Evolutionary conservation across 2,329 filamentous ascomycete species (phyloP).

Genomic region (Penicillium sp.): DNA sequence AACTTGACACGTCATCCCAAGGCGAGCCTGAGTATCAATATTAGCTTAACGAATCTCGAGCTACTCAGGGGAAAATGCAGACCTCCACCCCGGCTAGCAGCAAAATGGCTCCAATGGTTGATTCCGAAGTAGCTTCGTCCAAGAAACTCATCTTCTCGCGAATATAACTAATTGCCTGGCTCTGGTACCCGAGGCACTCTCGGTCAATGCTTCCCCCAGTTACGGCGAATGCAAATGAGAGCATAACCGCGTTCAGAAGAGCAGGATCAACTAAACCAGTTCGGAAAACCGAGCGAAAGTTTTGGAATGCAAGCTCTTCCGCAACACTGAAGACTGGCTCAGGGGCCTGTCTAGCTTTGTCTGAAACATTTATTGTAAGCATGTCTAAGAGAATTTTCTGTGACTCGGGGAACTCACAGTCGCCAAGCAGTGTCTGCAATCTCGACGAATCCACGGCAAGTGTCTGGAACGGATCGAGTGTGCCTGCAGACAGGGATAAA

Average conservation of each 20-base stretch:
- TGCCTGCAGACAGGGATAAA: not conserved
- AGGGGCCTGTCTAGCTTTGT: constrained; percentile 21
- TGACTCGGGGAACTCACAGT: constrained; percentile 1
- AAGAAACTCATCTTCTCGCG: constrained; percentile 30
- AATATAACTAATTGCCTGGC: constrained; percentile 29
- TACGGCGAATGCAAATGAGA: constrained; percentile 34
- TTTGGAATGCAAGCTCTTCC: constrained; percentile 37
- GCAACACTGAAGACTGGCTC: constrained; percentile 38
- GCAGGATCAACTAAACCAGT: constrained; percentile 32
- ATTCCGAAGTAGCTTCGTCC: constrained; percentile 27
- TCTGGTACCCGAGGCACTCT: constrained; percentile 37
- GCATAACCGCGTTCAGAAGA: constrained; percentile 39
- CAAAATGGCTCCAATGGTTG: constrained; percentile 42
- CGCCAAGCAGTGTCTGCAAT: constrained; percentile 5
- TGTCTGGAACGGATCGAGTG: constrained; percentile 11
- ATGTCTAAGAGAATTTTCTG: not conserved
- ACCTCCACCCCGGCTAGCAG: constrained; percentile 44
- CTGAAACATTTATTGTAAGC: constrained; percentile 15
- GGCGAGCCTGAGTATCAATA: constrained; percentile 29
- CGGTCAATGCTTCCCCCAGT: constrained; percentile 22
- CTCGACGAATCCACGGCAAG: constrained; percentile 10
- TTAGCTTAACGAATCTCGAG: constrained; percentile 8
- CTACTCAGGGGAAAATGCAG: constrained; percentile 9
- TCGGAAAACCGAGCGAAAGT: constrained; percentile 34
- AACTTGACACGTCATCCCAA: constrained; percentile 35